Evolutionary conservation across 192 early-diverging fungal genomes (phyloP).

Genomic region (Coemansia nantahalensis): DNA sequence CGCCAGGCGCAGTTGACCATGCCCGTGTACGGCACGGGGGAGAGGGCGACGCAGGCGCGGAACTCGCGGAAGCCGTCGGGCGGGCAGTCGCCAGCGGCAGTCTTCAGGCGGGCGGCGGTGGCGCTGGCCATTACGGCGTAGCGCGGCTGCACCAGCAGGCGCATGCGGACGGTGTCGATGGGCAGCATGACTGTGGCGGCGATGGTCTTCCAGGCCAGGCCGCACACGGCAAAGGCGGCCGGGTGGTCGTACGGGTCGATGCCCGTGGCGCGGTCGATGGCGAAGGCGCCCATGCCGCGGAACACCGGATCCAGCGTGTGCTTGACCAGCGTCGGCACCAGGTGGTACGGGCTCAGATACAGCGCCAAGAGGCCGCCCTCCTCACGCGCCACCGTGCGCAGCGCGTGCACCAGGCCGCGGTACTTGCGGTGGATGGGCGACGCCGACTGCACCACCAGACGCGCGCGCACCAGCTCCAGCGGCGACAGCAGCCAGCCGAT

Average conservation of each 20-base stretch:
- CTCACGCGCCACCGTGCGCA: conserved; percentile 72
- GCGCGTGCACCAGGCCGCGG: conserved; percentile 71
- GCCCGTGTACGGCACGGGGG: conserved; percentile 71
- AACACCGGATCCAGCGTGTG: conserved; percentile 74
- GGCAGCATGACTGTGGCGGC: conserved; percentile 77
- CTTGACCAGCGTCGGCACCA: conserved; percentile 77
- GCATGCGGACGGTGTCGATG: conserved; percentile 80
- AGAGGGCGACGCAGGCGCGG: conserved; percentile 62
- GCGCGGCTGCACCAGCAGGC: conserved; percentile 80
- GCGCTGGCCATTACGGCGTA: conserved; percentile 40
- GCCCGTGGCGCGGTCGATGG: conserved; percentile 63
- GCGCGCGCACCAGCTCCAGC: conserved; percentile 85
- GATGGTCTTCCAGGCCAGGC: conserved; percentile 66
- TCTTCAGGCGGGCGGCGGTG: conserved; percentile 1
- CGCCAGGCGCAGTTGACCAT: conserved; percentile 65
- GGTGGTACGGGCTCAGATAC: conserved; percentile 65
- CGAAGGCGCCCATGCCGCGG: conserved; percentile 60
- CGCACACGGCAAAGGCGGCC: conserved; percentile 57
- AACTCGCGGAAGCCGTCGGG: conserved; percentile 44
- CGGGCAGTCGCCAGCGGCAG: not conserved
- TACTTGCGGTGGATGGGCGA: conserved; percentile 79
- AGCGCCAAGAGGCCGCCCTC: conserved; percentile 69
- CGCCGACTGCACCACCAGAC: conserved; percentile 80
- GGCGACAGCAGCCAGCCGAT: conserved; percentile 84
- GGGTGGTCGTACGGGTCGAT: conserved; percentile 62